Evolutionary conservation across 1,284 basidiomycete genomes (phyloP).

Genomic region (Papiliotrema laurentii): DNA sequence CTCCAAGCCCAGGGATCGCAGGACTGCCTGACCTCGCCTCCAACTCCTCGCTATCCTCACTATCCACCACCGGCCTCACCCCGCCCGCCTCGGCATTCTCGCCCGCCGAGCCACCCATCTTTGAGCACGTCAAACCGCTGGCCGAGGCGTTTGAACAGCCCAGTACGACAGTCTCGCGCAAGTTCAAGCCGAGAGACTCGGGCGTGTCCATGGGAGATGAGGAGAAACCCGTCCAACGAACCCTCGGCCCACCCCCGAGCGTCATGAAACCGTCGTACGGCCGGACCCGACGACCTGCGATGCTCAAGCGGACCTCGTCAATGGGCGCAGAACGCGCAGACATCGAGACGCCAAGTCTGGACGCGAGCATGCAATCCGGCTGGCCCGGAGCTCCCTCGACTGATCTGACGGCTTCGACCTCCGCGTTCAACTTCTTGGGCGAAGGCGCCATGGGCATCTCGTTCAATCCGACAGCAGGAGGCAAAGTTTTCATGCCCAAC

Average conservation of each 20-base stretch:
- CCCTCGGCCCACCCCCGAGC: slow-evolving; percentile 10
- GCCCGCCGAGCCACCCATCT: slow-evolving; percentile 38
- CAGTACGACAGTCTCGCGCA: slow-evolving; percentile 33
- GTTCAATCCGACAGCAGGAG: slow-evolving; percentile 27
- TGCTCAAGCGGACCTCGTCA: slow-evolving; percentile 39
- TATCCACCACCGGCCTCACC: slow-evolving; percentile 28
- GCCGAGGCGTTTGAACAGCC: slow-evolving; percentile 44
- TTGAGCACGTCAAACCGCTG: slow-evolving; percentile 48
- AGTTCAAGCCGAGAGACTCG: slow-evolving; percentile 48
- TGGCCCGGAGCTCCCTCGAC: slow-evolving; percentile 18
- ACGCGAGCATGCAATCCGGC: slow-evolving; percentile 18
- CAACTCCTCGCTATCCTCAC: slow-evolving; percentile 40
- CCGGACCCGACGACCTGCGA: slow-evolving; percentile 23
- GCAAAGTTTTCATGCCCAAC: slow-evolving; percentile 44
- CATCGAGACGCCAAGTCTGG: slow-evolving; percentile 35
- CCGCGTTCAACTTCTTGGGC: slow-evolving; percentile 43
- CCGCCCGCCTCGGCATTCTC: slow-evolving; percentile 33
- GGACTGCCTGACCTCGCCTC: slow-evolving; percentile 36
- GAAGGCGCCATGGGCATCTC: slow-evolving; percentile 31
- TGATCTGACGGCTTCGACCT: slow-evolving; percentile 9
- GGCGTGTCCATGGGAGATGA: slow-evolving; percentile 34
- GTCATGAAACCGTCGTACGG: slow-evolving; percentile 11
- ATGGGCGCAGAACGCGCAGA: slow-evolving; percentile 27
- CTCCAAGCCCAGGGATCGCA: slow-evolving; percentile 14
- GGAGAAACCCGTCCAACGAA: slow-evolving; percentile 9